Base-by-base conservation (phyloP, 495 filamentous ascomycete genomes). In the Clohesyomyces aquaticus region DNA sequence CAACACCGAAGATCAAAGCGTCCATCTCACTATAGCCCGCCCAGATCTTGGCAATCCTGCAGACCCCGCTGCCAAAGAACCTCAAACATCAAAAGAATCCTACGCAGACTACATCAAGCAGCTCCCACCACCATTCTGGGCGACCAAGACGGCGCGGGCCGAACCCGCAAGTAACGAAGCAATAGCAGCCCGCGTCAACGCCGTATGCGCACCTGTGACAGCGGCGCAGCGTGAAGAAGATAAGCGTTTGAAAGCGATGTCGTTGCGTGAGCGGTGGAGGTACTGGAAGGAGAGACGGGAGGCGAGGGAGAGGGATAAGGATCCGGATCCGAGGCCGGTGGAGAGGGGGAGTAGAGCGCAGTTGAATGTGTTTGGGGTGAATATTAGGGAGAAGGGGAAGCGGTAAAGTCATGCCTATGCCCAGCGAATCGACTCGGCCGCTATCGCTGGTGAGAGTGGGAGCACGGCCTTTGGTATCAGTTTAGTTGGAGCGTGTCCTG, bases 381-480 rank as follows among this genome's bases (percentile, higher is more conserved):
- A 55, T 55, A 41, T 41, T 19, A 35, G 29, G 52, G 52, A 55
- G 52, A 55, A 55, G 52, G 22, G 52, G 52, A 55, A 55, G 52
- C 26, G 29, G 25, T 55, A 27, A 55, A 3, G 52, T 52, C n/a
- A n/a, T n/a, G n/a, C n/a, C n/a, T n/a, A n/a, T n/a, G n/a, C n/a
- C n/a, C n/a, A n/a, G n/a, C n/a, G n/a, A n/a, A n/a, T n/a, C n/a
- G n/a, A n/a, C n/a, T n/a, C n/a, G n/a, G n/a, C n/a, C n/a, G n/a
- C n/a, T n/a, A n/a, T n/a, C n/a, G n/a, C n/a, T n/a, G n/a, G n/a
- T n/a, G n/a, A n/a, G n/a, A n/a, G n/a, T n/a, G n/a, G n/a, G n/a
- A n/a, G n/a, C n/a, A n/a, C n/a, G n/a, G n/a, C n/a, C n/a, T n/a
- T n/a, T n/a, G n/a, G n/a, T n/a, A n/a, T n/a, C n/a, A n/a, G n/a